Conservation (phyloP, 2,329 filamentous ascomycete genomes). For the Cladophialophora chaetospira region DNA sequence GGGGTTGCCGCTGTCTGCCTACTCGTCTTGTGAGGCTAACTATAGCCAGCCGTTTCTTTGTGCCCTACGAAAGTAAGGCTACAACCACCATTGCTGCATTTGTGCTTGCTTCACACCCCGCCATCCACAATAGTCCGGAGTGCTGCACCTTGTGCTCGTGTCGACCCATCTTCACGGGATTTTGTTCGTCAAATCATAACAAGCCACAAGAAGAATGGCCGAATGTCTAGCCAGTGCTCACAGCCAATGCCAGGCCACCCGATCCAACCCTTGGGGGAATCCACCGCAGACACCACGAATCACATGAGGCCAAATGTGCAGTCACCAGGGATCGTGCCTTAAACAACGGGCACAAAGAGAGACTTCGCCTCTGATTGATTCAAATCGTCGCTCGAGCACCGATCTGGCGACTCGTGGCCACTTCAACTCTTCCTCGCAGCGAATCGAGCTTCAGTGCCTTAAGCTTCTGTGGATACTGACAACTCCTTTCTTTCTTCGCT, state of each 20-base stretch:
- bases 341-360: slow-evolving; percentile 1
- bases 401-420: slow-evolving; percentile 1
- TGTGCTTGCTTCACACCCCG: slow-evolving; percentile 5
- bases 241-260: slow-evolving; percentile 18
- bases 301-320: slow-evolving; percentile 18
- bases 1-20: slow-evolving; percentile 8
- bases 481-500: slow-evolving; percentile 3
- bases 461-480: slow-evolving; percentile 14
- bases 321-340: slow-evolving; percentile 10
- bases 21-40: slow-evolving; percentile 3
- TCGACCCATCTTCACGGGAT: slow-evolving; percentile 13
- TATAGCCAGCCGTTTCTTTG: background rate
- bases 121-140: background rate
- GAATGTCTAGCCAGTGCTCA: slow-evolving; percentile 19
- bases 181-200: slow-evolving; percentile 16
- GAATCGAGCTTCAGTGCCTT: slow-evolving; percentile 24
- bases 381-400: slow-evolving; percentile 1
- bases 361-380: slow-evolving; percentile 18
- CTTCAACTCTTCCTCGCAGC: background rate
- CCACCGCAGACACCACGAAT: slow-evolving; percentile 23
- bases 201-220: slow-evolving; percentile 17
- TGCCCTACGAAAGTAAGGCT: slow-evolving; percentile 13
- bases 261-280: slow-evolving; percentile 12
- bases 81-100: background rate
- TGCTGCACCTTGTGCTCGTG: slow-evolving; percentile 20